Base-by-base conservation (phyloP, 1,284 basidiomycete species). In the Porphyrellus sp. region DNA sequence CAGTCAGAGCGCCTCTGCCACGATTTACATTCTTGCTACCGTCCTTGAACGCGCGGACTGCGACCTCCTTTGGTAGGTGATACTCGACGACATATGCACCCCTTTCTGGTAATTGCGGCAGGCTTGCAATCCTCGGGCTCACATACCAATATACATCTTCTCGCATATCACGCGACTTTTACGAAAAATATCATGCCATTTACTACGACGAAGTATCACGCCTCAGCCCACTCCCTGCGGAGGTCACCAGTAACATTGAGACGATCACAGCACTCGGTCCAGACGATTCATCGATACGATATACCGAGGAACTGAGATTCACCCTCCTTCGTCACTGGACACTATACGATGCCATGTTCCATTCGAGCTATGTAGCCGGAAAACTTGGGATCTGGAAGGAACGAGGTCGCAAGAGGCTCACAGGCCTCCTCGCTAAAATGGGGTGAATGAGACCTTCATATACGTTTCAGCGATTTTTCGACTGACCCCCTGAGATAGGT, bases 361-460 rank as follows among this genome's bases (percentile, higher is more conserved):
- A 99, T 69, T 97, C 94, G 1, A 89, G 89, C 57, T 99, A 99
- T 64, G 89, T 99, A 15, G 96, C 95, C 1, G 87, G 89, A 38
- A 94, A 95, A 70, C 79, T 99, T 58, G 93, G 93, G 2, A 90
- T 98, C 46, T 99, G 97, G 97, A 91, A 91, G 64, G 96, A 99
- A 68, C 83, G 85, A 49, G 97, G 97, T 4, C 78, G 89, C 53
- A 94, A 93, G 67, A 83, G 87, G 56, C 73, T 99, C 46, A 92
- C 90, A 2, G 95, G 95, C 1, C 74, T 99, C 54, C 76, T 99
- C 30, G 97, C 97, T 24, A 99, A 99, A 77, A 99, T 99, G 94
- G 97, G 97, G 93, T 96, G 69, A 58, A 82, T 74, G 16, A 24
- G 31, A 46, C 33, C 23, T 55, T 35, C 38, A 38, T 15, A 33